Evolutionary conservation across 352 stramenopile genomes (phyloP).

Genomic region (Phytophthora rubi): DNA sequence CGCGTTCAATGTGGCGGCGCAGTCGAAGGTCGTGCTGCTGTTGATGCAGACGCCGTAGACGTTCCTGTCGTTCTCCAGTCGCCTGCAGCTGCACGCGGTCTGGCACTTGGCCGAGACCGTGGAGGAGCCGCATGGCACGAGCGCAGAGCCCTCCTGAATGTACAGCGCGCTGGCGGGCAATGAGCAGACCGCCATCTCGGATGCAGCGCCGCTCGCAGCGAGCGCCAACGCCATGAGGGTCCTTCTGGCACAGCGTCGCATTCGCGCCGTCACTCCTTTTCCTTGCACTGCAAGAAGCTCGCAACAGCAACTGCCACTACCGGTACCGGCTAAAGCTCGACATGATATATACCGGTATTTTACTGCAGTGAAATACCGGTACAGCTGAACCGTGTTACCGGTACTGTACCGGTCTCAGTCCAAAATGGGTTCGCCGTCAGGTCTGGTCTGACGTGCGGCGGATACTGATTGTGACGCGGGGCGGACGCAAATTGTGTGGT

Average conservation of each 20-base stretch:
- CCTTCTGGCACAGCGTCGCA: constrained; percentile 6
- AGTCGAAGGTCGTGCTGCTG: constrained; percentile 15
- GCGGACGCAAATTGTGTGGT: constrained; percentile 20
- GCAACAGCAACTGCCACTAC: not conserved
- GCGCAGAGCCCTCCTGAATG: constrained; percentile 12
- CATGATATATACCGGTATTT: too few relatives aligned
- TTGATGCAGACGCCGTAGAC: constrained; percentile 26
- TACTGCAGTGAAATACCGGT: not conserved
- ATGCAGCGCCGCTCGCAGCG: not conserved
- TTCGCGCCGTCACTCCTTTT: constrained; percentile 15
- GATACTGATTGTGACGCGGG: not conserved
- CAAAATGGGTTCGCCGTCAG: not conserved
- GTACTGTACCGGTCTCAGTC: constrained; percentile 5
- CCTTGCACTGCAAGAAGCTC: not conserved
- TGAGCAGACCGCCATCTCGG: constrained; percentile 31
- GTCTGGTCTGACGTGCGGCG: too few relatives aligned
- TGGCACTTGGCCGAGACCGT: constrained; percentile 16
- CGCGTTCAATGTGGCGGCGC: constrained; percentile 15
- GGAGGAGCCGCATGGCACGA: constrained; percentile 18
- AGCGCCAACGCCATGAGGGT: constrained; percentile 14
- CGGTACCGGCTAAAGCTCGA: not conserved
- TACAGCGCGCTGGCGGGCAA: constrained; percentile 37
- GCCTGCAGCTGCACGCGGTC: constrained; percentile 29
- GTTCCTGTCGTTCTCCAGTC: constrained; percentile 16
- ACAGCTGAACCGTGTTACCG: constrained; percentile 1